Conservation (phyloP, 108 stramenopile genomes). For the Craspedostauros australis region DNA sequence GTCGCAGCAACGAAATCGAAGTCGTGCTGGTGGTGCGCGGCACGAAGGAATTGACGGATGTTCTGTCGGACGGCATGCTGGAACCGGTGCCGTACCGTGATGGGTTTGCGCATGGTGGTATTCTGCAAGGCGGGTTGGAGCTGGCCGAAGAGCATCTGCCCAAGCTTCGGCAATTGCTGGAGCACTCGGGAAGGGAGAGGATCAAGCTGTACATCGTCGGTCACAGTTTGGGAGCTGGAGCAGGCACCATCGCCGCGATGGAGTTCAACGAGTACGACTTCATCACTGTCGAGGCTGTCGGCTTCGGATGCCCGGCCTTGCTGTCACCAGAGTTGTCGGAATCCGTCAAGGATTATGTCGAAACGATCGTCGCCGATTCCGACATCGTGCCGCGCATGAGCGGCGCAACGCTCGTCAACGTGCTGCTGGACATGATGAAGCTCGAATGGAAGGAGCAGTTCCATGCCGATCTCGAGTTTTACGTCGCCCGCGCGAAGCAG, state of each 20-base stretch:
- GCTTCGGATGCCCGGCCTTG: constrained; percentile 77
- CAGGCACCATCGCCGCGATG: constrained; percentile 75
- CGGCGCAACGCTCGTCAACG: constrained; percentile 50
- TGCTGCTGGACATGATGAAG: constrained; percentile 44
- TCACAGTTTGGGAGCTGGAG: constrained; percentile 76
- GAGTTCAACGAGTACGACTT: constrained; percentile 47
- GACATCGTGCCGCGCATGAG: constrained; percentile 78
- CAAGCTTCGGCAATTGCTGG: constrained; percentile 43
- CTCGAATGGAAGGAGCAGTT: constrained; percentile 52
- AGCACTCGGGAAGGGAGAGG: constrained; percentile 42
- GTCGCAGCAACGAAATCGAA: constrained; percentile 42
- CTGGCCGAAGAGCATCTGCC: constrained; percentile 51
- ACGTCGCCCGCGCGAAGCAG: constrained; percentile 1
- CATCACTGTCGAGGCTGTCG: constrained; percentile 49
- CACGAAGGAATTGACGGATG: constrained; percentile 66
- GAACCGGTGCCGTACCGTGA: constrained; percentile 56
- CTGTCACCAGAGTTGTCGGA: constrained; percentile 51
- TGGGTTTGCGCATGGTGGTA: constrained; percentile 72
- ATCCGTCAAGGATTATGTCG: constrained; percentile 53
- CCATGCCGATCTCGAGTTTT: constrained; percentile 20
- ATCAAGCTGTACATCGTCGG: constrained; percentile 58
- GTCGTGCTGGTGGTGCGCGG: constrained; percentile 73
- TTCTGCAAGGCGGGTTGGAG: constrained; percentile 52
- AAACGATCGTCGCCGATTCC: constrained; percentile 65
- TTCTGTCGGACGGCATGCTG: constrained; percentile 63